Base-by-base conservation (phyloP, 202 grass and related monocot genomes). In the Panicum hallii region DNA sequence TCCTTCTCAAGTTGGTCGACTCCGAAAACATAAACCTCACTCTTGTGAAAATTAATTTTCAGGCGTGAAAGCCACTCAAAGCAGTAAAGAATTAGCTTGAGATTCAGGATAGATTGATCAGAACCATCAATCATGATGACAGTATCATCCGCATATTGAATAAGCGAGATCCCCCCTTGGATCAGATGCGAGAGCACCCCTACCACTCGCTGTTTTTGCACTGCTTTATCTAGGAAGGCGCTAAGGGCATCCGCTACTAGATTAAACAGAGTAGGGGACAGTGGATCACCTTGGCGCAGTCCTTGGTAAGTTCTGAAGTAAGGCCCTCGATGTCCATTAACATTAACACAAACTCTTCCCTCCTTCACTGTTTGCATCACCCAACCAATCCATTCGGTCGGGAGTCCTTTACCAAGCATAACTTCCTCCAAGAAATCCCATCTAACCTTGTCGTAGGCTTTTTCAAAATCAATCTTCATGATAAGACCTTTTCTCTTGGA, bases 191-290 rank as follows among this genome's bases (percentile, higher is more conserved):
- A 0, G 4, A 50, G 2, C 0, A 49, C 4, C 1, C 64, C 64
- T 0, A 3, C 6, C 0, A 67, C 7, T 0, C 10, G 2, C 0
- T 8, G 0, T 42, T 20, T 20, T 0, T 4, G 6, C 2, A 6
- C 7, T 9, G 16, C 38, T 6, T 42, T 67, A 2, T 19, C 5
- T 2, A 62, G 11, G 0, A 43, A 1, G 0, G 2, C 3, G 0
- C 36, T 28, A 0, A 36, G 2, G 3, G 15, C 4, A 38, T 54
- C 49, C 19, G 26, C 48, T 4, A 36, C 48, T 0, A 54, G 2
- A 3, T 74, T 54, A 0, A 74, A 67, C 3, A 10, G 38, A 74
- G 43, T 3, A 4, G 38, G 36, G 1, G 65, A 67, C 0, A 66
- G 7, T 0, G 38, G 65, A 19, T 67, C 38, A 0, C 58, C 65